A percentile compares a stretch with the other conserved stretches of the same genome.
These are phyloP conservation scores for Dinochytrium kinnereticum DNA, from an alignment of 371 early-diverging fungal species.

Conservation along the genomic window DNA sequence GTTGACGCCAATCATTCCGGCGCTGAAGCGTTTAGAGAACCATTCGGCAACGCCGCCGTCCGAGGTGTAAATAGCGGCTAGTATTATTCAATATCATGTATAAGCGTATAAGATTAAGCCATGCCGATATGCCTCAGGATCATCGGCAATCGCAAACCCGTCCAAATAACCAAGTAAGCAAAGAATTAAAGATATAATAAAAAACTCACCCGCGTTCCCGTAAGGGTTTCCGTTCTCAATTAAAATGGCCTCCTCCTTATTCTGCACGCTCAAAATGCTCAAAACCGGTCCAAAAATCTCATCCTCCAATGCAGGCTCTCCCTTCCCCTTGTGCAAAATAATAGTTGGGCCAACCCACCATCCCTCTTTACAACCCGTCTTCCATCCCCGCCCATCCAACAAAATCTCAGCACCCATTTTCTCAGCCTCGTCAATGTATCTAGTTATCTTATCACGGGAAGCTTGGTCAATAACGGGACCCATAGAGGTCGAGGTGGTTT, in stretches of 20 bases:
- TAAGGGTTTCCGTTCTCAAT: conserved; percentile 73
- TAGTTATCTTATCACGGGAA: conserved; percentile 61
- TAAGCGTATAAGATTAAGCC: too few species aligned
- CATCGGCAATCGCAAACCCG: too few species aligned
- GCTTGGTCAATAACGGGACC: conserved; percentile 74
- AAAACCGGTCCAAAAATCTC: conserved; percentile 82
- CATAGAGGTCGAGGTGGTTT: conserved; percentile 53
- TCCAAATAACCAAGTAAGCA: conserved; percentile 3
- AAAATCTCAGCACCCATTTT: conserved; percentile 62
- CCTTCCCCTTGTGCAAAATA: conserved; percentile 55
- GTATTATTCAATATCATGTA: too few species aligned
- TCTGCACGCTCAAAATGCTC: conserved; percentile 51
- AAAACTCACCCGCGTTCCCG: conserved; percentile 62
- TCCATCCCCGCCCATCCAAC: conserved; percentile 70
- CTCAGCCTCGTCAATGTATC: conserved; percentile 61
- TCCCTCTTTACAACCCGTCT: conserved; percentile 46
- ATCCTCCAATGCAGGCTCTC: conserved; percentile 68
- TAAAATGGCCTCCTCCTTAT: conserved; percentile 65
- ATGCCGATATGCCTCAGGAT: too few species aligned
- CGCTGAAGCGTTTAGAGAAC: conserved; percentile 64
- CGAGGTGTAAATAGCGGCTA: conserved; percentile 67
- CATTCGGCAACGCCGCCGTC: conserved; percentile 68
- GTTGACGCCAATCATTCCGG: conserved; percentile 80
- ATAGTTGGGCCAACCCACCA: conserved; percentile 76
- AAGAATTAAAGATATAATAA: not conserved